Base-by-base conservation (phyloP, 768 basidiomycete genomes). In the Suillus discolor region DNA sequence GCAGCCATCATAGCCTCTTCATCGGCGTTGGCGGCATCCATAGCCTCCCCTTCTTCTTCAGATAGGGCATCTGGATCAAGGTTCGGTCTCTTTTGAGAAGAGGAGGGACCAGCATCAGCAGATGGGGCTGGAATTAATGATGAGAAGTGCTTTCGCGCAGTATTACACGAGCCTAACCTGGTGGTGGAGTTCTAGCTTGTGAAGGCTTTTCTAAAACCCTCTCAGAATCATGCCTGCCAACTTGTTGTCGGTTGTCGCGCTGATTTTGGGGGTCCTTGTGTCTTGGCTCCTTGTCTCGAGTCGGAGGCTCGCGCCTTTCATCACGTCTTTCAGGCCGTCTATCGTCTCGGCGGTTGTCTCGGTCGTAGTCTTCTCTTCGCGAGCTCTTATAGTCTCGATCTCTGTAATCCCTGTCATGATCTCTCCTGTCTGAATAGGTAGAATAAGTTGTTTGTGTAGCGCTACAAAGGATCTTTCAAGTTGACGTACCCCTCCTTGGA, bases 1-100 rank as follows among this genome's bases (percentile, higher is more conserved):
- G 87, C 84, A 44, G 90, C 87, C 85, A 91, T 92, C 89, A 97
- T 94, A 62, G 87, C 89, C 57, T 86, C 85, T 28, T 92, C 91
- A 47, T 91, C 92, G 16, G 87, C 89, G 65, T 82, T 82, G n/a
- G 83, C 85, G 36, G 79, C 81, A 20, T 83, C 82, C 81, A 83
- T 82, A 12, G 76, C 84, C 70, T 84, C 82, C 47, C 77, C 80
- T 28, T 80, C 80, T 28, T 80, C 85, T 65, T 89, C 88, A 16
- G 77, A 79, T 53, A 78, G 75, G 60, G 79, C 75, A 65, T 84
- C 81, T 64, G 79, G 75, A 66, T 85, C 82, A 63, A 78, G 74
- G 65, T 79, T 80, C 34, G 76, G 78, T 62, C 74, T 72, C n/a
- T 6, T 47, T n/a, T 42, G 39, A n/a, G 62, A 44, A 63, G 62